Conservation (phyloP, 2,329 filamentous ascomycete genomes). For the Iodosphaeria phyllophila region DNA sequence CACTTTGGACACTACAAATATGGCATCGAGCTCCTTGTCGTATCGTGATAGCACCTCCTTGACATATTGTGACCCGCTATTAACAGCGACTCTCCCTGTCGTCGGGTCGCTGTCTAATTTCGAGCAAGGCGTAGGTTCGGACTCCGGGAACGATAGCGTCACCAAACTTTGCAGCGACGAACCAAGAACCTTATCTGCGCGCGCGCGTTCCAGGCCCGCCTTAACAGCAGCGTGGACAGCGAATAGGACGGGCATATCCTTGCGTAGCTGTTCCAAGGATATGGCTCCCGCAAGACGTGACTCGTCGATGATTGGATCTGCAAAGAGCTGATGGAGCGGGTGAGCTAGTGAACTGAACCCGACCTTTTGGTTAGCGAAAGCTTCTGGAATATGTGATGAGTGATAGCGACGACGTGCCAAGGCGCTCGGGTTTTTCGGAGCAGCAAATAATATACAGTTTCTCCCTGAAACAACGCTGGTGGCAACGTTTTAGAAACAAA, state of each 20-base stretch:
- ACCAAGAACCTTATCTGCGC: slow-evolving; percentile 53
- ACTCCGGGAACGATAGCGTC: slow-evolving; percentile 26
- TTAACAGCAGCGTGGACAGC: slow-evolving; percentile 51
- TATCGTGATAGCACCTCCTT: slow-evolving; percentile 19
- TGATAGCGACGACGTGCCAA: too few species aligned
- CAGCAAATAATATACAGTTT: too few species aligned
- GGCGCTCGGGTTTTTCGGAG: too few species aligned
- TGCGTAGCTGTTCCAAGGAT: slow-evolving; percentile 20
- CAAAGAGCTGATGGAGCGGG: slow-evolving; percentile 29
- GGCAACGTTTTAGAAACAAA: slow-evolving; percentile 20
- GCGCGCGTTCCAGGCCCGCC: slow-evolving; percentile 52
- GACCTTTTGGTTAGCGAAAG: neutral
- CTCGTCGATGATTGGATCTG: slow-evolving; percentile 21
- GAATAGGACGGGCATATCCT: slow-evolving; percentile 28
- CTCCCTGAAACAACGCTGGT: too few species aligned
- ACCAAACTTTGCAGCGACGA: slow-evolving; percentile 68
- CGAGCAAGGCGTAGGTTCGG: slow-evolving; percentile 36
- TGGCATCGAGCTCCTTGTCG: slow-evolving; percentile 33
- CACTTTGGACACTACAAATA: slow-evolving; percentile 54
- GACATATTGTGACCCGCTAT: too few species aligned
- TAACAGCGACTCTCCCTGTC: too few species aligned
- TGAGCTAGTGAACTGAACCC: slow-evolving; percentile 11
- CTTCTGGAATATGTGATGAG: slow-evolving; percentile 5
- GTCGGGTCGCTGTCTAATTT: too few species aligned
- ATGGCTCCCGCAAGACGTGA: slow-evolving; percentile 18